Percentiles rank a stretch among this genome's conserved stretches.
These are phyloP conservation scores for Ophiocordyceps camponoti-leonardi DNA, from an alignment of 2,329 filamentous ascomycete genomes.

Conservation along the genomic window DNA sequence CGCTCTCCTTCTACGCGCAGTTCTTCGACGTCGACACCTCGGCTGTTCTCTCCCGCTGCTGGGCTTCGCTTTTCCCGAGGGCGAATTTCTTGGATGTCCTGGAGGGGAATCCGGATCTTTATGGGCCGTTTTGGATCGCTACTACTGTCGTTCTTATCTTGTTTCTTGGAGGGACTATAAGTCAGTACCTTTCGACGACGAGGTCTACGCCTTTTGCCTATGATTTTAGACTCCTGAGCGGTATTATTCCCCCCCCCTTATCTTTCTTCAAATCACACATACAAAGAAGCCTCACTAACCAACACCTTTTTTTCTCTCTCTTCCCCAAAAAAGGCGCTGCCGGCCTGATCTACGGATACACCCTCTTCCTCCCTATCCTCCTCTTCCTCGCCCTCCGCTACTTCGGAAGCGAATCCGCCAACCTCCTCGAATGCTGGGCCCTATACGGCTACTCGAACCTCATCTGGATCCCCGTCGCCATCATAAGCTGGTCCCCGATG, in stretches of 20 bases:
- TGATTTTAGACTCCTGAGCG: slow-evolving; percentile 78
- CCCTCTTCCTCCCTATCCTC: slow-evolving; percentile 64
- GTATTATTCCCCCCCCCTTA: slow-evolving; percentile 24
- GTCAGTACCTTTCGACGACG: slow-evolving; percentile 61
- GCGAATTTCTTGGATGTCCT: slow-evolving; percentile 94
- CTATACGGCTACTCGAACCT: slow-evolving; percentile 94
- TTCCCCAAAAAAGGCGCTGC: slow-evolving; percentile 53
- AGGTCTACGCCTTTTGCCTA: slow-evolving; percentile 66
- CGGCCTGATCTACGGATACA: slow-evolving; percentile 91
- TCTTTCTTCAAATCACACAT: no score
- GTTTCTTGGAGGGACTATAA: slow-evolving; percentile 90
- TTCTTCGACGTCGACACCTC: slow-evolving; percentile 97
- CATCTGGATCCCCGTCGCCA: slow-evolving; percentile 88
- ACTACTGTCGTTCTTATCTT: slow-evolving; percentile 93
- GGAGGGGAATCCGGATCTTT: slow-evolving; percentile 91
- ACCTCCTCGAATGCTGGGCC: slow-evolving; percentile 87
- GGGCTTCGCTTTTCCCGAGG: slow-evolving; percentile 74
- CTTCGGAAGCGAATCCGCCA: slow-evolving; percentile 87
- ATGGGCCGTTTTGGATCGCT: slow-evolving; percentile 97
- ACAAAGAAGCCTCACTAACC: no score
- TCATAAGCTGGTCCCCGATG: slow-evolving; percentile 80
- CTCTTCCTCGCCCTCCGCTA: slow-evolving; percentile 84
- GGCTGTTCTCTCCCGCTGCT: slow-evolving; percentile 74
- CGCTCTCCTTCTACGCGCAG: slow-evolving; percentile 82
- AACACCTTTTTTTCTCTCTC: no score